These are phyloP conservation scores for Neurospora tetrasperma DNA, from an alignment of 495 filamentous ascomycete species.

Conservation along the genomic window DNA sequence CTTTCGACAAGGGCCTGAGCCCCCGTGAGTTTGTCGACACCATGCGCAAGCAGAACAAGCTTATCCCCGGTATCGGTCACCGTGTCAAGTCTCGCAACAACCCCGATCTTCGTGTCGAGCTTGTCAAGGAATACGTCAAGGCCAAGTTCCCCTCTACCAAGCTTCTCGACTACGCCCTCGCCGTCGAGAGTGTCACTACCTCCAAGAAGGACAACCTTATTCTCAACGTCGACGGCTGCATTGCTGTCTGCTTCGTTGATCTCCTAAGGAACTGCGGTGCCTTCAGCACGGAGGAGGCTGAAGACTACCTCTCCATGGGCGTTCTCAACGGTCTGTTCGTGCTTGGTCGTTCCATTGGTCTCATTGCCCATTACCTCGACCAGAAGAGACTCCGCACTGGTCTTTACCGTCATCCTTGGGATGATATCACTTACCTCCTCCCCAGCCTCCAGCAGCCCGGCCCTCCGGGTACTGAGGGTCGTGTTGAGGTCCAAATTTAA, in stretches of 20 bases:
- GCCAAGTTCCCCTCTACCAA: slow-evolving; percentile 95
- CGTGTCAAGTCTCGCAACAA: slow-evolving; percentile 99
- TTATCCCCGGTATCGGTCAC: slow-evolving; percentile 98
- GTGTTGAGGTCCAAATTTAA: slow-evolving; percentile 66
- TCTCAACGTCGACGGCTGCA: slow-evolving; percentile 95
- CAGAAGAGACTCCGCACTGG: slow-evolving; percentile 98
- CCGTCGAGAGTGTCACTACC: slow-evolving; percentile 94
- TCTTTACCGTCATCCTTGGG: slow-evolving; percentile 97
- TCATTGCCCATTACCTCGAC: slow-evolving; percentile 99
- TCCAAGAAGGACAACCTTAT: slow-evolving; percentile 99
- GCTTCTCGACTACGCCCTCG: slow-evolving; percentile 95
- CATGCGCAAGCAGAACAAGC: slow-evolving; percentile 99
- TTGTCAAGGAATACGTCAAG: slow-evolving; percentile 96
- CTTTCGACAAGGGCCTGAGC: slow-evolving; percentile 94
- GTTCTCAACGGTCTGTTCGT: slow-evolving; percentile 99
- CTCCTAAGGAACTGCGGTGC: slow-evolving; percentile 96
- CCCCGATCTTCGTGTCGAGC: slow-evolving; percentile 97
- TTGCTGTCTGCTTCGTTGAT: slow-evolving; percentile 98
- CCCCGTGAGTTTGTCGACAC: slow-evolving; percentile 97
- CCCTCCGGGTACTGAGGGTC: slow-evolving; percentile 68
- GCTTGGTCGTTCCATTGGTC: slow-evolving; percentile 86
- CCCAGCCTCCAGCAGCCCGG: slow-evolving; percentile 64
- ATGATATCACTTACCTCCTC: slow-evolving; percentile 94
- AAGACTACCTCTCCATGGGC: slow-evolving; percentile 85
- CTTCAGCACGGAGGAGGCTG: slow-evolving; percentile 73